Percentiles rank a stretch among this genome's conserved stretches.
phyloP scores from a whole-genome alignment of 495 filamentous ascomycete genomes.

The Neurospora terricola region DNA sequence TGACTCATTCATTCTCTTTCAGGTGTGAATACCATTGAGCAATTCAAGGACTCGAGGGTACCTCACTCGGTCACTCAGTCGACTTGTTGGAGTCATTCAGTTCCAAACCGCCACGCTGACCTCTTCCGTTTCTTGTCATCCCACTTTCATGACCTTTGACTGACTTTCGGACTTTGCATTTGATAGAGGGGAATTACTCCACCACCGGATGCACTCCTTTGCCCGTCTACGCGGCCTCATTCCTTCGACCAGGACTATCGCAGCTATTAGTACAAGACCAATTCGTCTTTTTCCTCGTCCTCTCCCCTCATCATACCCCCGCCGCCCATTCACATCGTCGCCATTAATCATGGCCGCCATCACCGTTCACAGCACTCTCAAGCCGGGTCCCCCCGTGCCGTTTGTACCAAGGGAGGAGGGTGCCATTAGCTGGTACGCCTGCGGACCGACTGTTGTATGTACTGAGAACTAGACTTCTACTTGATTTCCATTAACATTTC shows the following conservation, averaged over 20 bases:
- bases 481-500: neutral
- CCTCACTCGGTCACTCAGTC: neutral
- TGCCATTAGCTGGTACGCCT: slow-evolving; percentile 80
- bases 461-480: neutral
- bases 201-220: slow-evolving; percentile 19
- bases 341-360: slow-evolving; percentile 37
- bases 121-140: neutral
- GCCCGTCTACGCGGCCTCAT: slow-evolving; percentile 6
- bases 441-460: slow-evolving; percentile 62
- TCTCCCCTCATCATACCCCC: neutral
- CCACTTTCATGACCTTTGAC: neutral
- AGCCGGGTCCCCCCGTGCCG: slow-evolving; percentile 54
- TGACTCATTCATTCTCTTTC: neutral
- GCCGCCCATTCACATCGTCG: neutral
- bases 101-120: slow-evolving; percentile 17
- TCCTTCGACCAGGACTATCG: neutral
- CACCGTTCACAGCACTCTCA: slow-evolving; percentile 69
- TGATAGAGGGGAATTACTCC: neutral
- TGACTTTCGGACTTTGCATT: neutral
- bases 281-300: slow-evolving; percentile 8
- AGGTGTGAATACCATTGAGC: neutral
- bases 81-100: neutral
- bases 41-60: no score
- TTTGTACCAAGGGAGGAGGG: slow-evolving; percentile 69
- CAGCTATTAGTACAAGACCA: neutral